These are phyloP conservation scores for Fistulinella prunicolor DNA, from an alignment of 768 basidiomycete genomes.

Conservation along the genomic window DNA sequence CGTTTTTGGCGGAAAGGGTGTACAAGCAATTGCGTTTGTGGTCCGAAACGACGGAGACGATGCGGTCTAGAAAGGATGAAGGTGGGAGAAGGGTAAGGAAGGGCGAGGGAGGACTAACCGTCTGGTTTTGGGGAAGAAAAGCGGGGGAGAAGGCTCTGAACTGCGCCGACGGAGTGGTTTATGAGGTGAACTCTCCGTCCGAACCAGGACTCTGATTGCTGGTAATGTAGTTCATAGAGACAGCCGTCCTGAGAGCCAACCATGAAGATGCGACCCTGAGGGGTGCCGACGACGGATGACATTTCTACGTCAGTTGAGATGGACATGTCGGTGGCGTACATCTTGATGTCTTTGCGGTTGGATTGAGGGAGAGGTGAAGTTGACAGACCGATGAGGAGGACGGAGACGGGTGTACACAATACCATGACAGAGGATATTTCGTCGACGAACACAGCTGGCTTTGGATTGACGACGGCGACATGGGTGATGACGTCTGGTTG, in stretches of 20 bases:
- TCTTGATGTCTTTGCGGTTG: slow-evolving; percentile 69
- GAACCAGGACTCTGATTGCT: slow-evolving; percentile 90
- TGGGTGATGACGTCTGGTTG: slow-evolving; percentile 87
- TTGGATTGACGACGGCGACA: slow-evolving; percentile 86
- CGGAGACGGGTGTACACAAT: slow-evolving; percentile 81
- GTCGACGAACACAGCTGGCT: slow-evolving; percentile 85
- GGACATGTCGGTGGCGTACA: slow-evolving; percentile 87
- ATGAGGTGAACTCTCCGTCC: slow-evolving; percentile 79
- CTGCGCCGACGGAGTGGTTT: slow-evolving; percentile 80
- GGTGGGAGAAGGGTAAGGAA: not conserved
- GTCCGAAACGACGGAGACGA: slow-evolving; percentile 68
- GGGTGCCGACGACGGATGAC: slow-evolving; percentile 75
- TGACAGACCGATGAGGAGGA: slow-evolving; percentile 83
- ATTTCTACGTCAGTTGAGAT: slow-evolving; percentile 80
- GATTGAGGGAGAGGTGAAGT: slow-evolving; percentile 40
- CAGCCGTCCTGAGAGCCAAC: slow-evolving; percentile 80
- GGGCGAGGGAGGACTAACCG: slow-evolving; percentile 45
- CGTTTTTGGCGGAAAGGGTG: slow-evolving; percentile 62
- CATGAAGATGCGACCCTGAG: slow-evolving; percentile 90
- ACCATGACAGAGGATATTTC: slow-evolving; percentile 87
- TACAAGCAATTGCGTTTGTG: slow-evolving; percentile 70
- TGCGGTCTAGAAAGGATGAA: slow-evolving; percentile 53
- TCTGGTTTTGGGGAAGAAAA: slow-evolving; percentile 61
- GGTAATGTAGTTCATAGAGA: slow-evolving; percentile 90
- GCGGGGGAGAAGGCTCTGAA: slow-evolving; percentile 77